Evolutionary conservation across 345 rosid species (phyloP).

Genomic region (Adansonia digitata): DNA sequence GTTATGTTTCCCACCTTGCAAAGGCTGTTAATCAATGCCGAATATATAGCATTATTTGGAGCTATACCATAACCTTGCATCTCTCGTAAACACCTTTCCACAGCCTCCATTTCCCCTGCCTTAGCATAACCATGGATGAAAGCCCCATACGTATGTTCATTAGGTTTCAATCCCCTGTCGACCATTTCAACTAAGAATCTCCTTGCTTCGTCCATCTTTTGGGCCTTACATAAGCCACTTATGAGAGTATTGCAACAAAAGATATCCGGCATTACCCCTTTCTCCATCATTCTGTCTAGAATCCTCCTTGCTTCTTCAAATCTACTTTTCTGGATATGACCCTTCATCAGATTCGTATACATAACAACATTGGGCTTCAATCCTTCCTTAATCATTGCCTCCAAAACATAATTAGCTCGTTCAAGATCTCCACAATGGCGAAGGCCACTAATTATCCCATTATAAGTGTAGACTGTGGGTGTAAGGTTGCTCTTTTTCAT

Average conservation of each 20-base stretch:
- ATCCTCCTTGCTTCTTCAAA: slow-evolving; percentile 47
- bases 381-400: slow-evolving; percentile 45
- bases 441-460: slow-evolving; percentile 46
- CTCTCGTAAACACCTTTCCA: slow-evolving; percentile 54
- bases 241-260: slow-evolving; percentile 71
- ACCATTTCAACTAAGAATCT: slow-evolving; percentile 50
- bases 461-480: slow-evolving; percentile 42
- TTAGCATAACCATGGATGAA: slow-evolving; percentile 52
- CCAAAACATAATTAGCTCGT: slow-evolving; percentile 43
- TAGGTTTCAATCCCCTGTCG: slow-evolving; percentile 57
- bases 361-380: slow-evolving; percentile 56
- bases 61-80: slow-evolving; percentile 53
- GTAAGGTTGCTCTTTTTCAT: slow-evolving; percentile 56
- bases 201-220: slow-evolving; percentile 68
- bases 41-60: slow-evolving; percentile 54
- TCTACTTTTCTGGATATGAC: slow-evolving; percentile 42
- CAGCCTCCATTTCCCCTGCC: slow-evolving; percentile 53
- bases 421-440: slow-evolving; percentile 51
- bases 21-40: slow-evolving; percentile 51
- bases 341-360: slow-evolving; percentile 62
- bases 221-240: slow-evolving; percentile 72
- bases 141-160: slow-evolving; percentile 63
- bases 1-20: slow-evolving; percentile 52
- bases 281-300: slow-evolving; percentile 53
- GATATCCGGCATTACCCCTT: slow-evolving; percentile 55